Percentiles rank a stretch among this genome's conserved stretches.
These are phyloP conservation scores for Pseudogymnoascus sp. DNA, from an alignment of 2,329 filamentous ascomycete genomes.

Conservation along the genomic window DNA sequence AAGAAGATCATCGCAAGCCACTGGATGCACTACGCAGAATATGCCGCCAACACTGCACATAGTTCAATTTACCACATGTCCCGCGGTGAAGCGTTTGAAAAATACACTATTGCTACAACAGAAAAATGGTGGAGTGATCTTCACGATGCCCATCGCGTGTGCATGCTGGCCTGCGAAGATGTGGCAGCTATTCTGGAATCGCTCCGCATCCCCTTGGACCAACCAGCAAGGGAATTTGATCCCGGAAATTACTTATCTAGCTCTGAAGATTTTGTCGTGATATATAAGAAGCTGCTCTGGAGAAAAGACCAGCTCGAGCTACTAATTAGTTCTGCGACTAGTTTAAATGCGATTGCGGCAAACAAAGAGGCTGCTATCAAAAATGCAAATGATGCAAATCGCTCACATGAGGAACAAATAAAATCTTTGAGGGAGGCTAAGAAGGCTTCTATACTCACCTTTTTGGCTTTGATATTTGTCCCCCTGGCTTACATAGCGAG, in stretches of 20 bases:
- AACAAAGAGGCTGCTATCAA: background rate
- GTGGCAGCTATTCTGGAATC: background rate
- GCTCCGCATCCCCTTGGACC: background rate
- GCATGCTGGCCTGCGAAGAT: background rate
- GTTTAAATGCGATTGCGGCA: background rate
- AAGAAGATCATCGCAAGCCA: background rate
- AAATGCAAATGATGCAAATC: background rate
- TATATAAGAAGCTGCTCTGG: background rate
- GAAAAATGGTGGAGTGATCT: background rate
- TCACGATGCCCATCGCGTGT: background rate
- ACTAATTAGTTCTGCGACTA: background rate
- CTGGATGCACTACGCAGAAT: background rate
- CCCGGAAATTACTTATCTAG: background rate
- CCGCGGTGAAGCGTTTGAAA: background rate
- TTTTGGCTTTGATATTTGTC: constrained; percentile 30
- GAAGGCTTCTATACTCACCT: constrained; percentile 20
- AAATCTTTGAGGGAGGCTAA: background rate
- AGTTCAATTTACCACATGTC: background rate
- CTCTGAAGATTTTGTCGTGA: background rate
- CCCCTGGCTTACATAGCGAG: constrained; percentile 28
- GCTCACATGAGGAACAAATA: background rate
- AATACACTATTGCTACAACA: background rate
- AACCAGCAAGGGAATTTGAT: background rate
- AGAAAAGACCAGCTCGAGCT: background rate
- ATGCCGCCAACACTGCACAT: background rate